Evolutionary conservation across 108 stramenopile species (phyloP).

Genomic region (Cyclostephanos tholiformis): DNA sequence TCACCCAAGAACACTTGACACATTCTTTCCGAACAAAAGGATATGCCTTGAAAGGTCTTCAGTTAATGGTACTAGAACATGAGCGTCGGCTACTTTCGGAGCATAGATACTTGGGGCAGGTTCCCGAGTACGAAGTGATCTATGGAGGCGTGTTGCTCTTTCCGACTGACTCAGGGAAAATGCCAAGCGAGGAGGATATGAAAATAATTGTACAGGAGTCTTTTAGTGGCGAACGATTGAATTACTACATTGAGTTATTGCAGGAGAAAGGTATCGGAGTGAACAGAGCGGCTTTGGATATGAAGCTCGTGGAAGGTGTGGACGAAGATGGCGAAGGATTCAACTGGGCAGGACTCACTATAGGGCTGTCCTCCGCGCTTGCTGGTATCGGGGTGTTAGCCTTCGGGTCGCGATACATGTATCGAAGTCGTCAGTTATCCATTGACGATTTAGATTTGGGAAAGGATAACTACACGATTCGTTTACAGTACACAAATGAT

Average conservation of each 20-base stretch:
- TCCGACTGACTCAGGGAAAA: background rate
- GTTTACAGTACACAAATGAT: constrained; percentile 21
- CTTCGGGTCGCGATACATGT: background rate
- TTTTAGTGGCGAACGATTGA: constrained; percentile 23
- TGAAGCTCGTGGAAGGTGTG: background rate
- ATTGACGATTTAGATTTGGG: constrained; percentile 20
- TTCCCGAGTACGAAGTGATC: constrained; percentile 19
- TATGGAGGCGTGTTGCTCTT: constrained; percentile 44
- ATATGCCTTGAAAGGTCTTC: constrained; percentile 15
- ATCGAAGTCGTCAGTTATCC: constrained; percentile 4
- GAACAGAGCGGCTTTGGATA: background rate
- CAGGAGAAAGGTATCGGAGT: constrained; percentile 26
- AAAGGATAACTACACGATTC: constrained; percentile 17
- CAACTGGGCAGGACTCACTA: constrained; percentile 6
- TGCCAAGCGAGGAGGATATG: constrained; percentile 24
- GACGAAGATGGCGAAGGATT: background rate
- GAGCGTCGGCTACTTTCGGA: constrained; percentile 14
- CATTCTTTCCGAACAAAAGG: constrained; percentile 38
- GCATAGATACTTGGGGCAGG: constrained; percentile 1
- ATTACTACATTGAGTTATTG: constrained; percentile 36
- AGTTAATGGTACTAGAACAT: constrained; percentile 36
- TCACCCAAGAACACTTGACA: constrained; percentile 36
- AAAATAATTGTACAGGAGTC: constrained; percentile 14
- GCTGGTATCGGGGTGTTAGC: constrained; percentile 25
- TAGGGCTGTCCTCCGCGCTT: constrained; percentile 13